Conservation (phyloP, 768 basidiomycete genomes). For the Macrolepiota fuliginosa region DNA sequence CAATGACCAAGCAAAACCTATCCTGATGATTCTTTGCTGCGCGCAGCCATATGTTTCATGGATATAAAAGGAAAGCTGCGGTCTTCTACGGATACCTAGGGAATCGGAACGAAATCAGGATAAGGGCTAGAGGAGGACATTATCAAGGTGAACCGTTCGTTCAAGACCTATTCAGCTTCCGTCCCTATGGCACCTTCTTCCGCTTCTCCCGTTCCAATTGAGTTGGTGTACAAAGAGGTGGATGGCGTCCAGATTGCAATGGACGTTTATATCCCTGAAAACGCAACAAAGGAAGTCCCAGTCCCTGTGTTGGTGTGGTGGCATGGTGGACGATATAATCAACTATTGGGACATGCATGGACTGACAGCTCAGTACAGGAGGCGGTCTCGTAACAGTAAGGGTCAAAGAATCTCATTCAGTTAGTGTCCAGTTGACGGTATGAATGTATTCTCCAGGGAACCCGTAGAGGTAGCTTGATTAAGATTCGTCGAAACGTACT, state of each 20-base stretch:
- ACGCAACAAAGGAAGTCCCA: conserved; percentile 25
- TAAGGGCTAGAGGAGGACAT: no score
- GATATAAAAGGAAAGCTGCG: no score
- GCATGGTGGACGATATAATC: conserved; percentile 27
- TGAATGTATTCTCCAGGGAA: not conserved
- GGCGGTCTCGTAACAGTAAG: conserved; percentile 30
- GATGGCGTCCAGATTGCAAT: conserved; percentile 31
- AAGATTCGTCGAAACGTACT: no score
- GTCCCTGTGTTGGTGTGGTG: conserved; percentile 33
- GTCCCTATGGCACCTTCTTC: not conserved
- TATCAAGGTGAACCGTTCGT: no score
- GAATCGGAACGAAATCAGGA: no score
- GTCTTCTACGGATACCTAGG: no score
- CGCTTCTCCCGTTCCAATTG: conserved; percentile 17
- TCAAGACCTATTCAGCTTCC: no score
- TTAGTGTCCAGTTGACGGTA: not conserved
- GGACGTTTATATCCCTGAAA: conserved; percentile 32
- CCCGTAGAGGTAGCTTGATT: conserved; percentile 6
- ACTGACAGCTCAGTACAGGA: not conserved
- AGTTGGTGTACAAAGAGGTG: conserved; percentile 28
- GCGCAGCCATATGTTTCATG: no score
- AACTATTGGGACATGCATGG: not conserved
- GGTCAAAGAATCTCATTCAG: not conserved
- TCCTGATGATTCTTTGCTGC: no score
- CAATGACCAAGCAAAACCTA: no score